Evolutionary conservation across 2,329 filamentous ascomycete species (phyloP), one percentile per base, ranked within the genome.

Genomic region (Blastomyces silverae): DNA sequence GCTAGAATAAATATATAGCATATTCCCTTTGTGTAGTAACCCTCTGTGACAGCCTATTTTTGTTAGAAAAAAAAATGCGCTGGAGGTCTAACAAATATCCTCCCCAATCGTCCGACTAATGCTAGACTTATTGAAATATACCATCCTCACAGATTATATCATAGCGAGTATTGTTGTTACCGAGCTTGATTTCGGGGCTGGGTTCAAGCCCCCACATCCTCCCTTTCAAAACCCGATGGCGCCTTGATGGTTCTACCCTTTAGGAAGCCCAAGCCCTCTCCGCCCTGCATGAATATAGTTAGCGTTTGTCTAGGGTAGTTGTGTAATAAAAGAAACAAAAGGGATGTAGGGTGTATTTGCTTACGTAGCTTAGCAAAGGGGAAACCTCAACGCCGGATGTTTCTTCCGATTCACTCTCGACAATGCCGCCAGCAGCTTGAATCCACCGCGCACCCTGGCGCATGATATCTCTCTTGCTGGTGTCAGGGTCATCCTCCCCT

Each of bases 351-450:
- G 11, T 3, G 13, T 63, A 52, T 62, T 63, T 44, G 89, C 91
- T 86, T 86, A 95, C 92, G 75, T 99, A 99, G 85, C 92, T 97
- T 75, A 95, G 89, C 72, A 96, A 81, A 48, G 94, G 94, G 63
- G 92, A 96, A 22, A 99, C 87, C 77, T 99, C 94, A 46, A 99
- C 83, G 48, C 94, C 93, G 46, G 81, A 80, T 17, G 84, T 82
- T 4, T 79, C 76, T 7, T 81, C 79, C 62, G 76, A 78, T 72
- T 89, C 86, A 67, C 86, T 88, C 50, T 87, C 83, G 52, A 97
- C 87, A 10, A 83, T 83, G 34, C 86, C 92, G 59, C 93, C 94
- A 8, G 89, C 91, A 64, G 85, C 87, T 77, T 91, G 81, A 60
- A 90, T 81, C 92, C 94, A 99, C 72, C 90, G 87, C 78, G 87